Conservation (phyloP, 129 eudicot genomes). For the Helichrysum umbraculigerum region DNA sequence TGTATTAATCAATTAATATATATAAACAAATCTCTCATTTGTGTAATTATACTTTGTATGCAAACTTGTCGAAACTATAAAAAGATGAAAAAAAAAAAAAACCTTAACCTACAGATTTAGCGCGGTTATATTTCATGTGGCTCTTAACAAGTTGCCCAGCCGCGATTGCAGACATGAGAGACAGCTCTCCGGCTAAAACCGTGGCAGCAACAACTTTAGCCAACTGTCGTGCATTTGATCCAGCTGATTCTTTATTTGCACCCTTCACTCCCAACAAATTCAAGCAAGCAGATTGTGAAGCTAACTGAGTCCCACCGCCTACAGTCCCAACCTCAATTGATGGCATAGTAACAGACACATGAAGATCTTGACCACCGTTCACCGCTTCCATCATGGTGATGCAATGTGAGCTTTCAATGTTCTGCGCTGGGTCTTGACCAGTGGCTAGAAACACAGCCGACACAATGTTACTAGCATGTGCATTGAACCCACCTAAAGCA, state of each 20-base stretch:
- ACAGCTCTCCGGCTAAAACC: conserved; percentile 3
- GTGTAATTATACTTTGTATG: too few species aligned
- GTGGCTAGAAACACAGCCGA: conserved; percentile 7
- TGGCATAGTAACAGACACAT: conserved; percentile 10
- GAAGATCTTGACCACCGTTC: neutral
- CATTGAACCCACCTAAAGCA: conserved; percentile 9
- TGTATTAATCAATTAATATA: too few species aligned
- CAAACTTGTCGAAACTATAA: too few species aligned
- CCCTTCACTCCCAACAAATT: conserved; percentile 10
- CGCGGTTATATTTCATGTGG: conserved; percentile 16
- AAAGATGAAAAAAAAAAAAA: too few species aligned
- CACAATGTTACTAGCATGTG: conserved; percentile 5
- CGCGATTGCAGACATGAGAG: conserved; percentile 13
- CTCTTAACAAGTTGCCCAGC: conserved; percentile 6
- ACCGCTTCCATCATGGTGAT: conserved; percentile 7
- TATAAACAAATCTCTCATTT: too few species aligned
- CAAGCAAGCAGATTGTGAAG: conserved; percentile 12
- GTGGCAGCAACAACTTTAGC: conserved; percentile 12
- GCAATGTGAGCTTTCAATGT: conserved; percentile 11
- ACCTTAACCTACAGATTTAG: neutral
- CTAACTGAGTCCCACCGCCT: conserved; percentile 8
- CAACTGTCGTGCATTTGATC: neutral
- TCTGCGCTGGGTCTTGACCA: conserved; percentile 6
- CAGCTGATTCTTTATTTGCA: conserved; percentile 2
- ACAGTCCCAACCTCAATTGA: conserved; percentile 13